phyloP scores from a whole-genome alignment of 148 eudicot genomes.

The Salicornia ramosissima region DNA sequence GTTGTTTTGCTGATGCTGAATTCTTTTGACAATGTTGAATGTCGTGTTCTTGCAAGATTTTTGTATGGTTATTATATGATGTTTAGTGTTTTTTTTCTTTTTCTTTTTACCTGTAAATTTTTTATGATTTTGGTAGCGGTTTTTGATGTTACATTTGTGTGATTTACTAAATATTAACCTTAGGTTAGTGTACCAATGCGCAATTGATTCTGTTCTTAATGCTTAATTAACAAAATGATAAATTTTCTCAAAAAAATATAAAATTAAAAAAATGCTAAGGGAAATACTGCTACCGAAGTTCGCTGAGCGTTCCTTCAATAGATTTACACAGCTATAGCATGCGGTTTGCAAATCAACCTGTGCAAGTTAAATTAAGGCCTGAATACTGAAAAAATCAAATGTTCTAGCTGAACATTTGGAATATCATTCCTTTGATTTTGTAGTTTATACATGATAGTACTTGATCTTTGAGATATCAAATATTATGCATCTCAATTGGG shows the following conservation, averaged over 20 bases:
- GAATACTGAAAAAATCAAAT: too few relatives aligned
- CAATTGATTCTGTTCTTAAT: background rate
- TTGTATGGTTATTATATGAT: too few relatives aligned
- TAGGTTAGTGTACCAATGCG: too few relatives aligned
- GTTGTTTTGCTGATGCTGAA: background rate
- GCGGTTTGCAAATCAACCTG: too few relatives aligned
- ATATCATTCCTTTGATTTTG: background rate
- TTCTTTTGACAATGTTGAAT: background rate
- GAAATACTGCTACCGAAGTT: too few relatives aligned
- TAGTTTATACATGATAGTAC: background rate
- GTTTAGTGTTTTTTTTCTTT: background rate
- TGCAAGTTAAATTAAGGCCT: too few relatives aligned
- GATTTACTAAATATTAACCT: background rate
- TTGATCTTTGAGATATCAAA: background rate
- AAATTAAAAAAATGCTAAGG: too few relatives aligned
- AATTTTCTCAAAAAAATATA: too few relatives aligned
- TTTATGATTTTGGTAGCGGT: background rate
- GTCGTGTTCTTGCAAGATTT: background rate
- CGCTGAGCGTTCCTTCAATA: background rate
- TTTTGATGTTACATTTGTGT: background rate
- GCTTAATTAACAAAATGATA: background rate
- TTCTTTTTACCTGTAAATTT: background rate
- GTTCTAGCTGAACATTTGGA: too few relatives aligned
- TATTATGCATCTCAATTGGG: background rate
- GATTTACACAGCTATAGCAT: too few relatives aligned